Base-by-base conservation (phyloP, 1,139 yeast species). In the Blastobotrys illinoisensis region DNA sequence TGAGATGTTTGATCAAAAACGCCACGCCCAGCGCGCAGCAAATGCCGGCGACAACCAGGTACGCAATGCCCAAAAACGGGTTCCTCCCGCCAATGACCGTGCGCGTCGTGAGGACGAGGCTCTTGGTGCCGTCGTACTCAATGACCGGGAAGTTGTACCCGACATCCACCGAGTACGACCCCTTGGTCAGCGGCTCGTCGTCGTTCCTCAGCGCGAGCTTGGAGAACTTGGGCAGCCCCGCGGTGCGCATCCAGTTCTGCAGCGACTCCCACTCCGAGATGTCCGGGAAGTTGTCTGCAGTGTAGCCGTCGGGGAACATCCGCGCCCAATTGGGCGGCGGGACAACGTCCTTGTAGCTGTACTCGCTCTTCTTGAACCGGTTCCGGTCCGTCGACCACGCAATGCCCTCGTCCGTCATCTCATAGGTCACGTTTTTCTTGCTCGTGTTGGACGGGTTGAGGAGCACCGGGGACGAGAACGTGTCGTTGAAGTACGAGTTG, bases 231-330 rank as follows among this genome's bases (percentile, higher is more conserved):
- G 98, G 85, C 58, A 95, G 77, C 0, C 93, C 98, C 2, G 97
- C 86, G 1, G 98, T 85, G 65, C 90, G 83, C 97, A 93, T 91
- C 99, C 99, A 93, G 69, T 91, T 93, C 72, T 93, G 98, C 68
- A 93, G 84, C 65, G 88, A 89, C 58, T 78, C 81, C 93, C 95
- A 86, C 9, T 75, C 72, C 18, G 85, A 77, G 49, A 88, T 75
- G 68, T 93, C 93, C 2, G 98, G 99, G 56, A 93, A 68, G 67
- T 89, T 90, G 11, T 84, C 83, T 24, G 81, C 85, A 18, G 86
- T 90, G 73, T 93, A 93, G 0, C 98, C 98, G 60, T 90, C 69
- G n/a, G 99, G 99, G 69, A 69, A 93, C 74, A 64, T 74, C 66
- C 86, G 83, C 59, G 75, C 74, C 99, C 99, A 93, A 73, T 89